Evolutionary conservation across 2,329 filamentous ascomycete genomes (phyloP), one percentile per base, ranked within the genome.

Genomic region (Aspergillus costaricaensis): DNA sequence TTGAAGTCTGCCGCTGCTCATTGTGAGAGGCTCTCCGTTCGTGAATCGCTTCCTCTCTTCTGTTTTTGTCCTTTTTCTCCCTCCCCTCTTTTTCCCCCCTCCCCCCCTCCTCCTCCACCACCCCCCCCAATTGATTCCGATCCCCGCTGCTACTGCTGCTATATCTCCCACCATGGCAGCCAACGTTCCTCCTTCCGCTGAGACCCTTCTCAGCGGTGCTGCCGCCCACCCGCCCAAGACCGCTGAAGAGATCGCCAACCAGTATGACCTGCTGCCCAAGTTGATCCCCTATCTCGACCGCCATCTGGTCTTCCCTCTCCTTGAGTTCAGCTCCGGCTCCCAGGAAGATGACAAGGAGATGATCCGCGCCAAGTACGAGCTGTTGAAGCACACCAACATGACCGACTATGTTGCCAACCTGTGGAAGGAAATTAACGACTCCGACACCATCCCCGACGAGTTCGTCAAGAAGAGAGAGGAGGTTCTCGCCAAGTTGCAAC

Each of bases 311-410:
- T 99, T 96, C 82, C 95, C 95, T 68, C 86, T 99, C 66, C 89
- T 99, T 76, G 93, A 97, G 82, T 97, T 96, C 80, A 85, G 90
- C 72, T 88, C 88, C 73, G 88, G 53, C 8, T 25, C 89, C 74
- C 88, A 96, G 67, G 88, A 92, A 76, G 90, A 92, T 73, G 86
- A 87, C 69, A 85, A 84, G 71, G 88, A 93, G 77, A 88, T 96
- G 71, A 89, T 89, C 65, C 87, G 90, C 75, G 88, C 92, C 71
- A 96, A 96, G 80, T 96, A 94, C 78, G 89, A 94, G 80, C 88
- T 99, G 61, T 87, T 99, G 69, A 94, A 96, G 82, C 89, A 92
- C 78, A 98, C 95, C 73, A 97, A 98, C 84, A 99, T 99, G 95
- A 95, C 90, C 72, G 95, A 99, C 80, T 99, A 96, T 77, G 91